Percentiles rank a stretch among this genome's conserved stretches.
phyloP scores from a whole-genome alignment of 306 rosid species.

The Albizia julibrissin region DNA sequence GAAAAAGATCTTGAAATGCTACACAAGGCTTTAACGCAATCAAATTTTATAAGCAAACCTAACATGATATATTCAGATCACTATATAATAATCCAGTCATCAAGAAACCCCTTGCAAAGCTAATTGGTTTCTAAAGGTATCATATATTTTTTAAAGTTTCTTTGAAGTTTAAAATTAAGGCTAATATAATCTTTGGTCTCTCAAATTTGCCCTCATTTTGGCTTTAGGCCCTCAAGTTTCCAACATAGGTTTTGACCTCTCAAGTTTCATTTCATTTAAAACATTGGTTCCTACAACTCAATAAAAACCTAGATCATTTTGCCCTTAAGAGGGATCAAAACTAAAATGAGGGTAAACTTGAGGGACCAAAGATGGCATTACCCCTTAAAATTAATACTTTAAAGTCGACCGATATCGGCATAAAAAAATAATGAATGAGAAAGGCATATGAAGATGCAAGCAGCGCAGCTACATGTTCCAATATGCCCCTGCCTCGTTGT shows the following conservation, averaged over 20 bases:
- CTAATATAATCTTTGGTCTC: too few relatives aligned
- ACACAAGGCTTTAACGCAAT: not conserved
- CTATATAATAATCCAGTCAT: not conserved
- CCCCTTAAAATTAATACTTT: not conserved
- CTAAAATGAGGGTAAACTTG: too few relatives aligned
- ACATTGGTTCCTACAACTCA: too few relatives aligned
- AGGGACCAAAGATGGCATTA: too few relatives aligned
- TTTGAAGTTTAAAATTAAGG: not conserved
- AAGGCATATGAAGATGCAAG: not conserved
- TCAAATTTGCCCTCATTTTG: too few relatives aligned
- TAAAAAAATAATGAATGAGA: not conserved
- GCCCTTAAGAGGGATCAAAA: too few relatives aligned
- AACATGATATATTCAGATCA: slow-evolving; percentile 24
- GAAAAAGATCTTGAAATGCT: slow-evolving; percentile 14
- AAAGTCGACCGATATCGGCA: not conserved
- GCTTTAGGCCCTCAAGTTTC: too few relatives aligned
- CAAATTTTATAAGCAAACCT: not conserved
- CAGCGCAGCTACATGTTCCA: not conserved
- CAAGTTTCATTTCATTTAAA: too few relatives aligned
- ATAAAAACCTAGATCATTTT: too few relatives aligned
- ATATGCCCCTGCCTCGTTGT: not conserved
- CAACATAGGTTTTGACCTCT: too few relatives aligned
- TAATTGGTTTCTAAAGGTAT: not conserved
- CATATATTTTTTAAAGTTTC: not conserved
- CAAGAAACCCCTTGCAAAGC: not conserved